Evolutionary conservation across 2,329 filamentous ascomycete genomes (phyloP).

Genomic region (Sordariomycetes sp.): DNA sequence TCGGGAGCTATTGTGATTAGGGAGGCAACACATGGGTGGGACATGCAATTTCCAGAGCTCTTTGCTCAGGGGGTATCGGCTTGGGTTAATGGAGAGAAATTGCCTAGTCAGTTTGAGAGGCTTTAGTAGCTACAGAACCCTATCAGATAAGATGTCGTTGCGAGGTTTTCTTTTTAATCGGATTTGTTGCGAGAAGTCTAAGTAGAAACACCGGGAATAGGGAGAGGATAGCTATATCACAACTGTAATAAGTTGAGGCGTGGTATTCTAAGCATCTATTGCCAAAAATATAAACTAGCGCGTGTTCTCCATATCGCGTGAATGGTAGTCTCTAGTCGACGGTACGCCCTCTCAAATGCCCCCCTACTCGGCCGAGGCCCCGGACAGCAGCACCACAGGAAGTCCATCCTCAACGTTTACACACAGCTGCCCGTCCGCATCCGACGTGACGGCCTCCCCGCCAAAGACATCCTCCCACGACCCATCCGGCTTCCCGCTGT

Average conservation of each 20-base stretch:
- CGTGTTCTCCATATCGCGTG: too few relatives aligned
- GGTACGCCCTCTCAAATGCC: neutral
- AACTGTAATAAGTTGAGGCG: too few relatives aligned
- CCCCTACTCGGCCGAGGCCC: neutral
- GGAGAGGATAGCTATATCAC: too few relatives aligned
- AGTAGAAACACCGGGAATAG: too few relatives aligned
- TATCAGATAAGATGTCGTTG: too few relatives aligned
- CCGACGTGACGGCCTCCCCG: slow-evolving; percentile 22
- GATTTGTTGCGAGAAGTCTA: too few relatives aligned
- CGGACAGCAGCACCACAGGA: slow-evolving; percentile 27
- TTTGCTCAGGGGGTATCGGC: slow-evolving; percentile 23
- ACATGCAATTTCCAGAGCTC: slow-evolving; percentile 25
- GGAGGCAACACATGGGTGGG: slow-evolving; percentile 26
- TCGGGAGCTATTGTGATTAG: slow-evolving; percentile 20
- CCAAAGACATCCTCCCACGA: slow-evolving; percentile 27
- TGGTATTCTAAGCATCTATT: too few relatives aligned
- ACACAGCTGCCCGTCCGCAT: slow-evolving; percentile 28
- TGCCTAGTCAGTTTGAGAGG: too few relatives aligned
- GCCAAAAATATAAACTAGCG: too few relatives aligned
- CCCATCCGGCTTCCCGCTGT: slow-evolving; percentile 22
- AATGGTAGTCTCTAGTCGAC: too few relatives aligned
- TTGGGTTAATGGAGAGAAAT: slow-evolving; percentile 15
- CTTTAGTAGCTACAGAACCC: too few relatives aligned
- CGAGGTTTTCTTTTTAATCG: too few relatives aligned
- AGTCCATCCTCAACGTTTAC: slow-evolving; percentile 27